Evolutionary conservation across 345 rosid species (phyloP), one percentile per base, ranked within the genome.

Genomic region (Eutrema yunnanense): DNA sequence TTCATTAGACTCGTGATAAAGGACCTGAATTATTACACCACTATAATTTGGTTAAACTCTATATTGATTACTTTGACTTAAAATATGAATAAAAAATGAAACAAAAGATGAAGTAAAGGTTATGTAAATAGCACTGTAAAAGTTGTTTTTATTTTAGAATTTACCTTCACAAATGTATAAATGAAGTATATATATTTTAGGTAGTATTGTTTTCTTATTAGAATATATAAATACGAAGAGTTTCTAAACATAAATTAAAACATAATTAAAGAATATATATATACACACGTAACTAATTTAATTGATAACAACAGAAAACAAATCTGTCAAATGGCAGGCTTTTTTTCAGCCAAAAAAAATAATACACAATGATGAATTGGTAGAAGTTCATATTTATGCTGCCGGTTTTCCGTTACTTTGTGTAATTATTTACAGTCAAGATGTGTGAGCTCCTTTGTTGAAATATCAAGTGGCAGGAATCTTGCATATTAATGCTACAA

Each of bases 401-500:
- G 33, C 48, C 6, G 48, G 47, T 59, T 59, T 30, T 41, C 36
- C 13, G 46, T 41, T 41, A 65, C 29, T 29, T 56, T 44, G 44
- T 44, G 16, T 43, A 44, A 26, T 5, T 5, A 11, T 53, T 33
- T 42, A 22, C 54, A 22, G 53, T 68, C 53, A 68, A 41, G 29
- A 14, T 16, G 54, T 69, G 52, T n/a, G 64, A 22, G 12, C 27
- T 43, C 70, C 54, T 47, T 34, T 51, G 72, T 42, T 44, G 47
- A 66, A 48, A 58, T 57, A 12, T 58, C 67, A 58, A 58, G 54
- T 40, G 37, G 29, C 30, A 58, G n/a, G 54, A 50, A 43, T 75
- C 73, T 60, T 67, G 27, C 34, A 52, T 34, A 60, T 51, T 58
- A 59, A 67, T 59, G 53, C 53, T 57, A 46, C 61, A 41, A 49